Conservation (phyloP, 1,284 basidiomycete species). For the Microbotryum scabiosae region DNA sequence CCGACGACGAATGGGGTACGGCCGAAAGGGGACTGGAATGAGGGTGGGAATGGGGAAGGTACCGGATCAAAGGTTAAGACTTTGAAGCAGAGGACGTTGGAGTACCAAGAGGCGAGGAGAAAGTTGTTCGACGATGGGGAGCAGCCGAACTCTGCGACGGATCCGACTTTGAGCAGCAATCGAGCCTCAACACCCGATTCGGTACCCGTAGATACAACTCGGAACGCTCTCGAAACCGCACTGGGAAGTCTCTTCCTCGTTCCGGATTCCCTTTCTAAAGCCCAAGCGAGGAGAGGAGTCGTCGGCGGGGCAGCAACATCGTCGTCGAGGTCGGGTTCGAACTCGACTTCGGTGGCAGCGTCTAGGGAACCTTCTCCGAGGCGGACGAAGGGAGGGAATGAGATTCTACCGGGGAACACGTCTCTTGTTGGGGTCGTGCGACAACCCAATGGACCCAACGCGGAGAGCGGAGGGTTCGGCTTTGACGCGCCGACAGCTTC, state of each 20-base stretch:
- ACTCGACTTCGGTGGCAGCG: neutral
- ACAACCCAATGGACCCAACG: constrained; percentile 3
- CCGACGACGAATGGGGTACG: neutral
- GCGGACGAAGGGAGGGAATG: neutral
- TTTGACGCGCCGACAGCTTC: neutral
- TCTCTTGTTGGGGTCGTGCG: neutral
- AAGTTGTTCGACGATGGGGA: constrained; percentile 14
- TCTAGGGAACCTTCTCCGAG: neutral
- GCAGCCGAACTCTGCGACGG: too few relatives aligned
- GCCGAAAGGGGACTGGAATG: neutral
- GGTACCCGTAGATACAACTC: neutral
- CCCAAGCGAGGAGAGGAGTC: neutral
- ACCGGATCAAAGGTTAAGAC: neutral
- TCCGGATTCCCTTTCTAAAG: neutral
- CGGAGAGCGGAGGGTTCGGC: constrained; percentile 4
- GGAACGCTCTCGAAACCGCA: neutral
- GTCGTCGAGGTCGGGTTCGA: neutral
- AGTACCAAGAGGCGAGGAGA: constrained; percentile 21
- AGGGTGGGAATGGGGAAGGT: neutral
- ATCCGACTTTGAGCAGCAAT: too few relatives aligned
- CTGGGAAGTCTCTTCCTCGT: neutral
- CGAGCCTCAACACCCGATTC: too few relatives aligned
- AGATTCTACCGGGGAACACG: too few relatives aligned
- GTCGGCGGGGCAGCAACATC: neutral
- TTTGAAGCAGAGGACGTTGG: constrained; percentile 12